Base-by-base conservation (phyloP, 2,329 filamentous ascomycete genomes). In the Ascochyta lentis region DNA sequence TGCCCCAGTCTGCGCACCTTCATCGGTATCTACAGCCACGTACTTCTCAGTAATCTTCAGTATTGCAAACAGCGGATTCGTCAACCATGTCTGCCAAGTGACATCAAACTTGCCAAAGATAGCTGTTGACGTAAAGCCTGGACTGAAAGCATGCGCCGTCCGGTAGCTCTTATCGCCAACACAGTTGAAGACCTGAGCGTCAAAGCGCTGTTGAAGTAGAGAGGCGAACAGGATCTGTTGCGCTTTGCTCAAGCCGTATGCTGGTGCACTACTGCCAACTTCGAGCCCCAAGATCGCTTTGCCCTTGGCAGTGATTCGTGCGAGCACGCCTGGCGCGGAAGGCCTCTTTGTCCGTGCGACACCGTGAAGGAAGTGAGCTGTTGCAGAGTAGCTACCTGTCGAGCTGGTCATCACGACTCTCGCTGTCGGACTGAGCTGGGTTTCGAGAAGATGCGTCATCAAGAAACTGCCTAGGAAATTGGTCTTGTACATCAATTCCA, bases 401-500 rank as follows among this genome's bases (percentile, higher is more conserved):
- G 59, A 63, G 34, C 61, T 63, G 5, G 61, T 65, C 4, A 63
- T 41, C 2, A 64, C 61, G 1, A 64, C 49, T 24, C 55, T 41
- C 2, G 59, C 59, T 7, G 34, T 52, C 1, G 31, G 7, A 15
- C 44, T 46, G 13, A 66, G 39, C 15, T 34, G n/a, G 4, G 37
- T 31, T 19, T 59, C 61, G 7, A 66, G 50, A 3, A 59, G n/a
- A 13, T 46, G 37, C 9, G 63, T 63, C 57, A 64, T 61, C 19
- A 63, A 33, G 9, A 56, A 59, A 15, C 54, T 58, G 10, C 59
- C 63, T 1, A 60, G 40, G 26, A 65, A 59, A n/a, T 66, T 64
- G 0, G 61, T 66, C 0, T 54, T 44, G 31, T 61, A 47, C 27
- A 63, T 39, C 7, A 59, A 44, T 6, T 58, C 46, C 10, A 51